Percentiles rank a stretch among this genome's conserved stretches.
Conservation (phyloP, 164 flowering plant genomes). For the Amborella trichopoda region DNA sequence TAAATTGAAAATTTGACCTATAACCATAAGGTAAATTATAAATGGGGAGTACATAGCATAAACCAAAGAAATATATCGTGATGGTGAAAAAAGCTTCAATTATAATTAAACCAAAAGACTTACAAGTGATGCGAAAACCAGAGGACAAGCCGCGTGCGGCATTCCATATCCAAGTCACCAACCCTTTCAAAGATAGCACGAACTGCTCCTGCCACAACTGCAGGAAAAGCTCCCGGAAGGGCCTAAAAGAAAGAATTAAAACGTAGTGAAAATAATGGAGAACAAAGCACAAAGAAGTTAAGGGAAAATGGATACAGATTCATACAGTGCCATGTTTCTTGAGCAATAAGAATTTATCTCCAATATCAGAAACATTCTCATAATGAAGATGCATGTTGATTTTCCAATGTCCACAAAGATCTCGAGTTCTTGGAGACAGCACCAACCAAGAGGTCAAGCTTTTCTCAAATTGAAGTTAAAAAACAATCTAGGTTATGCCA, state of each 20-base stretch:
- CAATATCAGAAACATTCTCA: too few relatives aligned
- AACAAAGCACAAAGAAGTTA: neutral
- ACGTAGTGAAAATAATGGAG: slow-evolving; percentile 2
- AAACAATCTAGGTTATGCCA: too few relatives aligned
- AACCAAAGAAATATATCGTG: neutral
- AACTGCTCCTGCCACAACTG: slow-evolving; percentile 94
- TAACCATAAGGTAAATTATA: slow-evolving; percentile 3
- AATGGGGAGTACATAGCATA: neutral
- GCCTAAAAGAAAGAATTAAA: slow-evolving; percentile 41
- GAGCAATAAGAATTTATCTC: too few relatives aligned
- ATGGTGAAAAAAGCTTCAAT: too few relatives aligned
- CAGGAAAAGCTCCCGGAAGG: slow-evolving; percentile 99
- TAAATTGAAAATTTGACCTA: slow-evolving; percentile 95
- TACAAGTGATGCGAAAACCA: slow-evolving; percentile 99
- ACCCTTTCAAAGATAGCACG: slow-evolving; percentile 95
- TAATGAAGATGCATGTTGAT: too few relatives aligned
- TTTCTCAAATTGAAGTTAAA: too few relatives aligned
- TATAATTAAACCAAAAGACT: slow-evolving; percentile 18
- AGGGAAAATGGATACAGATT: neutral
- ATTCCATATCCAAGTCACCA: slow-evolving; percentile 91
- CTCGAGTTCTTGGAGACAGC: too few relatives aligned
- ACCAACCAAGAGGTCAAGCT: too few relatives aligned
- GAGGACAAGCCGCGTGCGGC: slow-evolving; percentile 81
- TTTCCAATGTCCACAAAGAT: too few relatives aligned
- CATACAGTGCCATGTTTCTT: neutral